Base-by-base conservation (phyloP, 2,329 filamentous ascomycete species). In the Hymenoscyphus infarciens region DNA sequence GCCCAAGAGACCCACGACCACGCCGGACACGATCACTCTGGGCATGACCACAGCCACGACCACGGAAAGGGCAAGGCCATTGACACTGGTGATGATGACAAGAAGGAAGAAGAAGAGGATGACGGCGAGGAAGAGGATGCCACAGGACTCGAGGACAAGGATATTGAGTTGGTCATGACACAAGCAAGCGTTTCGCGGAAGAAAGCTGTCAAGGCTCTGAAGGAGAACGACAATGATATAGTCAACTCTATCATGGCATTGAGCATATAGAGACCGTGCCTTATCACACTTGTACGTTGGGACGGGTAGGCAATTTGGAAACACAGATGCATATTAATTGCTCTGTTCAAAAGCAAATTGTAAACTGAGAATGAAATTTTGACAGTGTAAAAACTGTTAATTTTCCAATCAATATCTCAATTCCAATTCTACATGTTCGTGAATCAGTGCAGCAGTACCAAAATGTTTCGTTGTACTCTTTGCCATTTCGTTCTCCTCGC, bases 161-260 rank as follows among this genome's bases (percentile, higher is more conserved):
- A 99, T 78, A 99, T 99, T 75, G 95, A 99, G 81, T 87, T 99
- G 64, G 95, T 99, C 79, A 97, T 98, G 92, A 92, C 91, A 73
- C 94, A 99, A 82, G 95, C 95, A 73, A 95, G 84, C 75, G 96
- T 99, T 74, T 97, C 92, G 73, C 87, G 95, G 79, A 97, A 96
- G 83, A 98, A 98, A 87, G 95, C 95, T 66, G 87, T 99, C 83
- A 99, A 98, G 83, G 95, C 96, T 62, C 85, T 99, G 76, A 93
- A 92, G 84, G 95, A 98, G 84, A 99, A 99, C 77, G 94, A 98
- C 82, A 97, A 98, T 76, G 95, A 99, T 78, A 99, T 99, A 82
- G 95, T 99, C 84, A 99, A 99, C 86, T 97, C 95, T 74, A 99
- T 99, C 83, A 99, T 99, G 95, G 93, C 94, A 72, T 82, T 99